Conservation (phyloP, 352 stramenopile genomes). For the Salisapilia sapeloensis region DNA sequence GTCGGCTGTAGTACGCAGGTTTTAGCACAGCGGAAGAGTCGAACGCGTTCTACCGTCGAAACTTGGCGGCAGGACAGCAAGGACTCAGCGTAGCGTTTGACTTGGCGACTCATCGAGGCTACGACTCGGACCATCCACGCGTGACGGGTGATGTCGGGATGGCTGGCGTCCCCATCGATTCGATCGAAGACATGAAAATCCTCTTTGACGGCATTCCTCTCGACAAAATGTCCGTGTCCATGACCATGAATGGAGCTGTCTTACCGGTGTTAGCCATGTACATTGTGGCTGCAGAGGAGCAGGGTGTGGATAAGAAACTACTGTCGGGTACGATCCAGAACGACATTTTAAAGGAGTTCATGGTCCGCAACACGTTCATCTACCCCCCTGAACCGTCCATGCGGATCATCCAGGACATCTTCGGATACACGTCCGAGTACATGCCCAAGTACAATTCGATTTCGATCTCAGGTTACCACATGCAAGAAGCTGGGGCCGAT, state of each 20-base stretch:
- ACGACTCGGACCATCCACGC: constrained; percentile 92
- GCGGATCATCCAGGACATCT: constrained; percentile 93
- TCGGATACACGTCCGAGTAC: constrained; percentile 90
- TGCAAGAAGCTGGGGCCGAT: constrained; percentile 94
- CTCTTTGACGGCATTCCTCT: constrained; percentile 93
- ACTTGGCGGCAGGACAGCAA: constrained; percentile 81
- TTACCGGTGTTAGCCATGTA: constrained; percentile 94
- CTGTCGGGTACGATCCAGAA: constrained; percentile 85
- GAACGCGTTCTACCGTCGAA: constrained; percentile 93
- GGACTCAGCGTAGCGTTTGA: constrained; percentile 95
- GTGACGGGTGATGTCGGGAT: constrained; percentile 94
- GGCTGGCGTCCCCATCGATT: constrained; percentile 94
- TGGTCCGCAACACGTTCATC: constrained; percentile 97
- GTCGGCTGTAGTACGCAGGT: constrained; percentile 70
- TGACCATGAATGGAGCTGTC: constrained; percentile 98
- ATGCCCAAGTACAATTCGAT: constrained; percentile 98
- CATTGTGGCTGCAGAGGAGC: constrained; percentile 91
- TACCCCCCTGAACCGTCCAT: constrained; percentile 92
- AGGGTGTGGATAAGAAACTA: constrained; percentile 79
- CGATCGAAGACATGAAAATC: constrained; percentile 93
- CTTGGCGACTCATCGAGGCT: constrained; percentile 94
- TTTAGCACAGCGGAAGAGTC: constrained; percentile 95
- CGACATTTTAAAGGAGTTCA: constrained; percentile 96
- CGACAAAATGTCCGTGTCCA: constrained; percentile 93
- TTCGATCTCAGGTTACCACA: constrained; percentile 95